Percentiles rank a stretch among this genome's conserved stretches.
Evolutionary conservation across 306 rosid species (phyloP).

Genomic region (Sindora glabra): DNA sequence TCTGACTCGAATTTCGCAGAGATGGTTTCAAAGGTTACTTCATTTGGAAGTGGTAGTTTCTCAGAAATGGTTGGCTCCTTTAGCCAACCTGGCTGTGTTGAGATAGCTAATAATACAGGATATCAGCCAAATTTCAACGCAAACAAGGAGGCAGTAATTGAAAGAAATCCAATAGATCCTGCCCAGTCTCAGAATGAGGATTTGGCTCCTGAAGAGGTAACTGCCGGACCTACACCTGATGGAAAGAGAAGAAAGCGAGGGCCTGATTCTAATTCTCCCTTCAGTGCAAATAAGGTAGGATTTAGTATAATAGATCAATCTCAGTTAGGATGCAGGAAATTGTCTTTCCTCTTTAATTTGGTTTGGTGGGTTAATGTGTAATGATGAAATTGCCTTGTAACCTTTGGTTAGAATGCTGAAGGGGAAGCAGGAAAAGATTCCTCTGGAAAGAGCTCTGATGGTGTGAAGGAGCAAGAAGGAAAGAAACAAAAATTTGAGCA

Average conservation of each 20-base stretch:
- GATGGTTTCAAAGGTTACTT: constrained; percentile 57
- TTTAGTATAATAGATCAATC: constrained; percentile 3
- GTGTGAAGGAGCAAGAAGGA: constrained; percentile 51
- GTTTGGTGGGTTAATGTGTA: constrained; percentile 3
- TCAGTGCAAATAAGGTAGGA: constrained; percentile 68
- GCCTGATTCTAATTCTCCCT: constrained; percentile 44
- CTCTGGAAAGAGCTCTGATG: constrained; percentile 54
- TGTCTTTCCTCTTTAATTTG: constrained; percentile 12
- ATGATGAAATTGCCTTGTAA: constrained; percentile 21
- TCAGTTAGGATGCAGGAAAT: not conserved
- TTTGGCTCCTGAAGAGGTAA: constrained; percentile 44
- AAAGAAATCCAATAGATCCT: constrained; percentile 29
- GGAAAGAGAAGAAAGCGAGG: constrained; percentile 68
- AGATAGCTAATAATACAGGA: constrained; percentile 38
- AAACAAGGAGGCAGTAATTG: too few species aligned
- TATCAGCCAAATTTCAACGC: constrained; percentile 44
- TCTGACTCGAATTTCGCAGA: constrained; percentile 62
- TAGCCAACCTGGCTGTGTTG: constrained; percentile 46
- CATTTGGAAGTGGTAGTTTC: constrained; percentile 68
- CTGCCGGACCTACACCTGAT: constrained; percentile 45
- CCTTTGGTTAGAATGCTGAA: constrained; percentile 53
- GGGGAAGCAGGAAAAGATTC: constrained; percentile 45
- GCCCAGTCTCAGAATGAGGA: constrained; percentile 49
- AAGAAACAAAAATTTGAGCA: constrained; percentile 57
- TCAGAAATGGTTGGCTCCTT: constrained; percentile 71